A percentile compares a stretch with the other conserved stretches of the same genome.
Conservation (phyloP, 345 rosid genomes). For the Syzygium aromaticum region DNA sequence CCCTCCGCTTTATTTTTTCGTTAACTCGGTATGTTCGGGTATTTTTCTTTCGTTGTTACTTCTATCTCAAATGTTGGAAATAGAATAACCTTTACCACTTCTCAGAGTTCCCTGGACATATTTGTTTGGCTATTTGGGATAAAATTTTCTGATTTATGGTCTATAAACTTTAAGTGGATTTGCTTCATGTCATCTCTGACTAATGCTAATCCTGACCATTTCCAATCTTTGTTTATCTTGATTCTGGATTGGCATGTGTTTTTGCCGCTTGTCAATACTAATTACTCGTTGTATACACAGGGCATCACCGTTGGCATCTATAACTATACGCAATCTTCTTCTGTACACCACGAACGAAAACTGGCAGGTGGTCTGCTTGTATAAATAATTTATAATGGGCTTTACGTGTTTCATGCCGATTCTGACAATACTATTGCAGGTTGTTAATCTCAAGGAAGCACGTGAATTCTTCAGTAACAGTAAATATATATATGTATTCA, state of each 20-base stretch:
- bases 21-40: background rate
- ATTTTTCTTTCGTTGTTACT: background rate
- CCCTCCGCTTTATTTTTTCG: background rate
- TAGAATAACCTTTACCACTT: background rate
- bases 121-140: background rate
- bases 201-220: background rate
- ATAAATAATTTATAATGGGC: background rate
- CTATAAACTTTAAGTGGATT: background rate
- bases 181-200: background rate
- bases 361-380: slow-evolving; percentile 63
- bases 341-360: slow-evolving; percentile 84
- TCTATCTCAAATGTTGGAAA: background rate
- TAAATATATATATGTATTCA: slow-evolving; percentile 82
- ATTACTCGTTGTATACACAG: slow-evolving; percentile 23
- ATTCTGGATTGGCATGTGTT: background rate
- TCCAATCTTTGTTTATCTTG: background rate
- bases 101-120: background rate
- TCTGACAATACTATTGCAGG: slow-evolving; percentile 30
- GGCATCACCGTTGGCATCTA: slow-evolving; percentile 94
- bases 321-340: slow-evolving; percentile 78
- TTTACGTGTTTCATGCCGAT: background rate
- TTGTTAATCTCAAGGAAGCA: slow-evolving; percentile 94
- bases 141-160: background rate
- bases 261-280: background rate
- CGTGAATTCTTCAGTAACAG: slow-evolving; percentile 74